phyloP scores from a whole-genome alignment of 345 rosid species.

The Citrus cavaleriei region DNA sequence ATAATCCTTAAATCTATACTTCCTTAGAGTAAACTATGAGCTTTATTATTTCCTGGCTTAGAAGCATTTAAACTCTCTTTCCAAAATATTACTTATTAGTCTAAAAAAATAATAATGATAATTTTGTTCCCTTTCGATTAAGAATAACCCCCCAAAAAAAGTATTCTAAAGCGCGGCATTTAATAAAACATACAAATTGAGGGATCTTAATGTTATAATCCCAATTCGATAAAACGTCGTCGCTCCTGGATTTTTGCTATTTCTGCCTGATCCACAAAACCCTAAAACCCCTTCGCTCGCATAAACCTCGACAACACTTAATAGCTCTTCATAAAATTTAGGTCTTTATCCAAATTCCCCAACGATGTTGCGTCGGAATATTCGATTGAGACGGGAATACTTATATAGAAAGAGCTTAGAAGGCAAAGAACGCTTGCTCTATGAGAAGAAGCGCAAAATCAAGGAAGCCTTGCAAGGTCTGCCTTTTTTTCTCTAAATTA shows the following conservation, averaged over 20 bases:
- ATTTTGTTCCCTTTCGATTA: neutral
- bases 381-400: slow-evolving; percentile 75
- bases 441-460: slow-evolving; percentile 85
- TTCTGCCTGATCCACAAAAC: neutral
- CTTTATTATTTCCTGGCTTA: no score
- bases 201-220: neutral
- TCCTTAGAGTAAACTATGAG: no score
- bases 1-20: no score
- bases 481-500: no score
- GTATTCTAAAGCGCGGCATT: neutral
- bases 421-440: slow-evolving; percentile 72
- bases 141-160: no score
- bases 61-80: neutral
- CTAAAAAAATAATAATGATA: no score
- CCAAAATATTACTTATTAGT: neutral
- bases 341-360: neutral
- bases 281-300: neutral
- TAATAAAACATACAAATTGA: neutral
- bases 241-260: no score
- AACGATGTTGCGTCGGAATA: slow-evolving; percentile 67
- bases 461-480: slow-evolving; percentile 83
- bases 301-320: neutral
- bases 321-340: neutral
- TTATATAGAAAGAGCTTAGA: slow-evolving; percentile 88
- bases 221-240: neutral